phyloP scores from a whole-genome alignment of 2,329 filamentous ascomycete genomes.

The Aspergillus fumigatiaffinis region DNA sequence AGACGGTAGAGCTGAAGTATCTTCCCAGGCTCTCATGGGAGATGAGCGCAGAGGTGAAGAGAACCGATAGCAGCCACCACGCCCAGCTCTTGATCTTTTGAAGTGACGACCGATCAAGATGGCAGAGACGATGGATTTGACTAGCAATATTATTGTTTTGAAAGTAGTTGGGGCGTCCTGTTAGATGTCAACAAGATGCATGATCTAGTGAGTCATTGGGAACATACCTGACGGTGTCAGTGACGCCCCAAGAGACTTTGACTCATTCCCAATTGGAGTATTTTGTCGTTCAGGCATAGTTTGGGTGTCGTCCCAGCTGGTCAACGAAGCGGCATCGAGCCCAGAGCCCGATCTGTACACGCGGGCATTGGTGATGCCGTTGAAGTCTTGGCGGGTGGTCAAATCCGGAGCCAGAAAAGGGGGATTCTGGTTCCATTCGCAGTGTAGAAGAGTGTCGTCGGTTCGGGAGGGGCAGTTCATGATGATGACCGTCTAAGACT shows the following conservation, averaged over 20 bases:
- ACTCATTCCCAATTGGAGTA: slow-evolving; percentile 5
- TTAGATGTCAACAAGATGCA: background rate
- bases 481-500: background rate
- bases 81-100: slow-evolving; percentile 19
- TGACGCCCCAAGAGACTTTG: slow-evolving; percentile 15
- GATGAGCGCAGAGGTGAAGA: slow-evolving; percentile 20
- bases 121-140: background rate
- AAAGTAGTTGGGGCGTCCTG: slow-evolving; percentile 20
- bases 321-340: background rate
- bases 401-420: slow-evolving; percentile 46
- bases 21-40: slow-evolving; percentile 15
- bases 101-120: slow-evolving; percentile 3
- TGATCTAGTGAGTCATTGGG: background rate
- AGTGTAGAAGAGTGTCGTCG: slow-evolving; percentile 47
- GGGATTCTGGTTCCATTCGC: slow-evolving; percentile 54
- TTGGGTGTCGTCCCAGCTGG: background rate
- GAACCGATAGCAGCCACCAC: slow-evolving; percentile 24
- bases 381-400: slow-evolving; percentile 54
- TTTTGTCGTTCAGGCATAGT: background rate
- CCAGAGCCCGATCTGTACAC: slow-evolving; percentile 28
- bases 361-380: slow-evolving; percentile 52
- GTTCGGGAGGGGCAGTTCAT: slow-evolving; percentile 57
- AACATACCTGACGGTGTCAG: slow-evolving; percentile 28
- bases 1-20: slow-evolving; percentile 4
- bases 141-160: slow-evolving; percentile 2